Base-by-base conservation (phyloP, 1,139 yeast species). In the Pichia sorboxylosa region DNA sequence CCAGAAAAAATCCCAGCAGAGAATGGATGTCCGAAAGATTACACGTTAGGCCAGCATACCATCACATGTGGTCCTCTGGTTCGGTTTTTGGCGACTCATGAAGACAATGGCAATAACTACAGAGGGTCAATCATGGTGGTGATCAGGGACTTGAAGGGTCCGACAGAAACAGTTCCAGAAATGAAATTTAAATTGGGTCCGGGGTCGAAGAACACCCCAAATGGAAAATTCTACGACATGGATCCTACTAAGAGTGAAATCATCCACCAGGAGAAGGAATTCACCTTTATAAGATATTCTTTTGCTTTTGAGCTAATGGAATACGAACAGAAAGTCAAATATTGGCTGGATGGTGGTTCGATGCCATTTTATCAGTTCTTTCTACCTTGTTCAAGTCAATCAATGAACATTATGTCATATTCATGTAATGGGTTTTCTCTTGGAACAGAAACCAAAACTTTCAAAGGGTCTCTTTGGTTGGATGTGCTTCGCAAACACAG, bases 351-450 rank as follows among this genome's bases (percentile, higher is more conserved):
- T 44, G 61, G 52, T 14, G 51, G 51, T 26, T 51, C 32, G 50
- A 40, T 43, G 16, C 40, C 45, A 9, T 54, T 55, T 19, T 62
- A 46, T 42, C 63, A 61, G 37, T 80, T 80, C 47, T 75, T 54
- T 47, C 41, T 81, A 3, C 92, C 94, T 1, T 60, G 74, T 2
- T 44, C 46, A 2, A 47, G 57, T 8, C 73, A 77, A 52, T 65
- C 82, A 14, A 80, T 84, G 84, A 85, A 84, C 53, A 67, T 79
- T 5, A 65, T 84, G 55, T 76, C 87, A 23, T 79, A 69, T 53
- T 82, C 95, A 5, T 87, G 97, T 58, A 90, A 87, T 51, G 97
- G 96, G n/a, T 87, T 85, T 53, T 80, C 94, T 2, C 55, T 82
- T 33, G 71, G 69, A 4, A 79, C 82, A 2, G 50, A 76, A 38